Base-by-base conservation (phyloP, 2,329 filamentous ascomycete genomes). In the Alternaria metachromatica region DNA sequence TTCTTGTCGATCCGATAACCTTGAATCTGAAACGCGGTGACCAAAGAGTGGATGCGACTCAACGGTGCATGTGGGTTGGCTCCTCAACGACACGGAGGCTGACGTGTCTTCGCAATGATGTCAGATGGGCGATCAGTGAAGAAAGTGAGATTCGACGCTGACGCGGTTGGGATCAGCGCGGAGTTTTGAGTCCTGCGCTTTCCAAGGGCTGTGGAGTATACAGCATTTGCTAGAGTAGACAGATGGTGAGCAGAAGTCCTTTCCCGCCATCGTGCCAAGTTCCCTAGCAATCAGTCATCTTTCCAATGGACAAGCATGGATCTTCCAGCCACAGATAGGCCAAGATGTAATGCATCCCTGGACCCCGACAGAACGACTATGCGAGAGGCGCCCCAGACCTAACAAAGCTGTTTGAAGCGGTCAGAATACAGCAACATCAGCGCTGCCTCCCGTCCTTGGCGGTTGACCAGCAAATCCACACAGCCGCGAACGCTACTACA, bases 1-100 rank as follows among this genome's bases (percentile, higher is more conserved):
- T 56, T 58, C 26, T 56, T 46, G 46, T 48, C 56, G 59, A 62
- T 62, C 46, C 37, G 21, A 41, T 58, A 56, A 58, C 33, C 21
- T 28, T 18, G 56, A 28, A 58, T 62, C 54, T 62, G 59, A 62
- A 62, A 62, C 59, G 30, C 37, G 18, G 46, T 44, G 48, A 43
- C 23, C 41, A 28, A 37, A 23, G 26, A 45, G 41, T 58, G 54
- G 59, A 51, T 20, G 41, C 41, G 28, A 55, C 55, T 58, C 54
- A 53, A 51, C 37, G 26, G 30, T 62, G 25, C 46, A 46, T 41
- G 12, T 18, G 26, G 20, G 33, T 33, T 51, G 46, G 18, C 37
- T 51, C 49, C 28, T 46, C 54, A 62, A 53, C 30, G 28, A 25
- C 23, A 21, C 11, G 28, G 21, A 55, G 45, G 50, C 48, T 62